Percentiles rank a stretch among this genome's conserved stretches.
Conservation (phyloP, 2,329 filamentous ascomycete genomes). For the Zymoseptoria passerinii region DNA sequence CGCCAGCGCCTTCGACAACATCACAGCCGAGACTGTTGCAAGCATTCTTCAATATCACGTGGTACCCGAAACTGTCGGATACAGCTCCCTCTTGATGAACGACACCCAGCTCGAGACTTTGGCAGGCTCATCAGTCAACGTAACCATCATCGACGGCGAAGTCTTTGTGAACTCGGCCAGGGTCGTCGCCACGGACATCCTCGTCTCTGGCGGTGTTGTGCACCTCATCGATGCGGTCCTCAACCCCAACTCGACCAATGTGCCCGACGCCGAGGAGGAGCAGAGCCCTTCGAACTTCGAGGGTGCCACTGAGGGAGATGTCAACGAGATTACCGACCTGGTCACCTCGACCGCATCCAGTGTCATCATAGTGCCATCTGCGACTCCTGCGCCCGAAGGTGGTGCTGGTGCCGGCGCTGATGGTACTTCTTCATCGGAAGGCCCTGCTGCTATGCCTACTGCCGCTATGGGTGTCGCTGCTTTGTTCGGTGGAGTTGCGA, state of each 20-base stretch:
- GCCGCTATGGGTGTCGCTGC: conserved; percentile 40
- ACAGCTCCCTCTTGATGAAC: conserved; percentile 39
- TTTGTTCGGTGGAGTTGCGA: conserved; percentile 39
- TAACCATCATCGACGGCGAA: conserved; percentile 31
- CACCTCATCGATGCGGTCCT: conserved; percentile 52
- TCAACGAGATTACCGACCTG: conserved; percentile 50
- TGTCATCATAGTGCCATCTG: conserved; percentile 18
- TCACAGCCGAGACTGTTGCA: conserved; percentile 42
- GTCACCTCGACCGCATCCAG: conserved; percentile 34
- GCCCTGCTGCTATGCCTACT: conserved; percentile 29
- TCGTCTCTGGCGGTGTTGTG: conserved; percentile 40
- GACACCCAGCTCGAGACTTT: conserved; percentile 29
- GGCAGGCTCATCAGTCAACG: conserved; percentile 33
- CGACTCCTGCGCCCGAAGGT: conserved; percentile 5
- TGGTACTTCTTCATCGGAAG: conserved; percentile 16
- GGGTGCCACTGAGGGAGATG: conserved; percentile 41
- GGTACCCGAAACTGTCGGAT: conserved; percentile 47
- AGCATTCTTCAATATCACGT: conserved; percentile 58
- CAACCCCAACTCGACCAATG: conserved; percentile 46
- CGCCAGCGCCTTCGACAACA: conserved; percentile 42
- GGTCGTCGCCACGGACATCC: conserved; percentile 34
- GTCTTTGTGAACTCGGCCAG: conserved; percentile 40
- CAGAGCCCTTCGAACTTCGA: conserved; percentile 43
- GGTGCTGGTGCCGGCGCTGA: conserved; percentile 2
- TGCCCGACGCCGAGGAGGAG: conserved; percentile 38